phyloP scores from a whole-genome alignment of 2,329 filamentous ascomycete genomes.

The Pochonia chlamydosporia region DNA sequence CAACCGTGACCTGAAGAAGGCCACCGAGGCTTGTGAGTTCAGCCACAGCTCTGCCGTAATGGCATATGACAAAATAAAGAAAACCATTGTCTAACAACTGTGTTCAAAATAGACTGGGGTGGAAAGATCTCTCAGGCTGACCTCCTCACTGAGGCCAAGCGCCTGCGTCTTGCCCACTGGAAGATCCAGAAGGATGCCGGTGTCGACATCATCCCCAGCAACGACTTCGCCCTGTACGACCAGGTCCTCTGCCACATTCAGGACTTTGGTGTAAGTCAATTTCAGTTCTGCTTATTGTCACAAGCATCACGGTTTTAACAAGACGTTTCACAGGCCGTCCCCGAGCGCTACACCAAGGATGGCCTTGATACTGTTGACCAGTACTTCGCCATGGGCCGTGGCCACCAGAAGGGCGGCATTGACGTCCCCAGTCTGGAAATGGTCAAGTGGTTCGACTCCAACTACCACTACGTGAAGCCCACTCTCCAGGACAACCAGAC shows the following conservation, averaged over 20 bases:
- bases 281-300: background rate
- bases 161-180: conserved; percentile 95
- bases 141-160: conserved; percentile 91
- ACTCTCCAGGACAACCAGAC: conserved; percentile 94
- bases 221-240: conserved; percentile 99
- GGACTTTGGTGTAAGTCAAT: conserved; percentile 76
- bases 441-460: conserved; percentile 99
- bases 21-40: conserved; percentile 79
- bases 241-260: conserved; percentile 97
- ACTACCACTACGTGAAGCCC: conserved; percentile 99
- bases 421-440: conserved; percentile 96
- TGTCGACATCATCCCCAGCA: conserved; percentile 96
- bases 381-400: conserved; percentile 99
- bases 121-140: conserved; percentile 91
- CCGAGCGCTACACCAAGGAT: conserved; percentile 89
- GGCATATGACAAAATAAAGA: background rate
- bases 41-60: conserved; percentile 1
- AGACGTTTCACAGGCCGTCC: conserved; percentile 61
- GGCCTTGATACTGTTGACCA: conserved; percentile 84
- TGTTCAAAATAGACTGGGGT: conserved; percentile 57
- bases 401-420: conserved; percentile 89
- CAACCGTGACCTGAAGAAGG: conserved; percentile 99
- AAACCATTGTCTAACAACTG: conserved; percentile 17
- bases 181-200: conserved; percentile 99
- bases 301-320: conserved; percentile 7